Conservation (phyloP, 768 basidiomycete species). For the Hirschioporus abietinus region DNA sequence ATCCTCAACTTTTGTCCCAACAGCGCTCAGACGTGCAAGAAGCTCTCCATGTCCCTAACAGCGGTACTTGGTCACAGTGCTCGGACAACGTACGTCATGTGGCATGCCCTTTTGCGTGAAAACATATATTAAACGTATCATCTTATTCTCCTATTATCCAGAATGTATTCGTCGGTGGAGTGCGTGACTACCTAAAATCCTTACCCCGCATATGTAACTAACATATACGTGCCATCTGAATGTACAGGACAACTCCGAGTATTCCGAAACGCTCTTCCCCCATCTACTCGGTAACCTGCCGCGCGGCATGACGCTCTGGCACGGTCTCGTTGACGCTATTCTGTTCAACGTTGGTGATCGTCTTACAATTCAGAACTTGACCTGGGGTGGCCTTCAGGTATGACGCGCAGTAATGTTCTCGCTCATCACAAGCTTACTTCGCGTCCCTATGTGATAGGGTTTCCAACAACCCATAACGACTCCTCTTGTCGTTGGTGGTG, state of each 20-base stretch:
- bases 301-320: conserved; percentile 13
- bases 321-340: conserved; percentile 11
- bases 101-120: background rate
- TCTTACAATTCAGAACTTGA: conserved; percentile 11
- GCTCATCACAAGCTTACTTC: background rate
- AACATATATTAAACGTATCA: background rate
- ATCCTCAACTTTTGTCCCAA: background rate
- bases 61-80: conserved; percentile 10
- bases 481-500: conserved; percentile 3
- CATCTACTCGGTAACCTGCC: conserved; percentile 8
- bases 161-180: background rate
- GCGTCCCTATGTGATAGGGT: background rate
- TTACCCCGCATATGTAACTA: too few relatives aligned
- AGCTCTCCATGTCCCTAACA: conserved; percentile 4
- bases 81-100: conserved; percentile 4
- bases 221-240: background rate
- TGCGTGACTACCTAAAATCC: background rate
- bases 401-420: background rate
- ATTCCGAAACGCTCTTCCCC: conserved; percentile 10
- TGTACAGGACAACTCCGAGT: conserved; percentile 9
- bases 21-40: conserved; percentile 9
- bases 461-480: conserved; percentile 1
- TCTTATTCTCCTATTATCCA: background rate
- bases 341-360: conserved; percentile 10
- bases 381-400: conserved; percentile 9